Evolutionary conservation across 139 green algal genomes (phyloP), one percentile per base, ranked within the genome.

Genomic region (Coccomyxa sp.): DNA sequence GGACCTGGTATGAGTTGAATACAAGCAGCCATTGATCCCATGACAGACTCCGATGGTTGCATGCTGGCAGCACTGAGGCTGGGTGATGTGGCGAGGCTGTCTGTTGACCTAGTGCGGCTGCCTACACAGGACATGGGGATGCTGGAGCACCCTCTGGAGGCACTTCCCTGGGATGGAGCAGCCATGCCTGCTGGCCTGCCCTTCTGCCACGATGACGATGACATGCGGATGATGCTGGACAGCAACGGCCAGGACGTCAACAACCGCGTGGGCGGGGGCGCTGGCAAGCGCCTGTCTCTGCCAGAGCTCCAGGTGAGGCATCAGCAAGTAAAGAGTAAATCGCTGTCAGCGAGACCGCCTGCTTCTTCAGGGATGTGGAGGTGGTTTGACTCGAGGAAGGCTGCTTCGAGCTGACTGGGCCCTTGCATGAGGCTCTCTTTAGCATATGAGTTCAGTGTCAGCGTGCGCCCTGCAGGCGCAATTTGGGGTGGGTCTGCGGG

Each of bases 401-500:
- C 34, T 39, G 68, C 12, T 7, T 27, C 29, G 29, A 37, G 18
- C 18, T 35, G 14, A 6, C 31, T 73, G 68, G 34, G 24, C 68
- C n/a, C 29, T 37, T 39, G 24, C 12, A 27, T 18, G 29, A 24
- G 8, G 12, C 27, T 0, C 36, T 7, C 31, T 37, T 39, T 12
- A 37, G 7, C 68, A 38, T 36, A 24, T 37, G 34, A 38, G 68
- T n/a, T 73, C 29, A 73, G 31, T n/a, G 27, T 38, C 68, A 27
- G 36, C 34, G 29, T 40, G 40, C 33, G 29, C 6, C n/a, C 22
- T 41, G 39, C 89, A 97, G 85, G 84, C 87, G 6, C 92, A 97
- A 72, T 97, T 97, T 86, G 89, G 88, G 7, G 69, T 91, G 36
- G 93, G 93, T 5, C 83, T 97, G 6, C 95, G 97, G 81, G 90